Percentiles rank a stretch among this genome's conserved stretches.
Conservation (phyloP, 352 stramenopile genomes). For the Globisporangium cylindrosporum region DNA sequence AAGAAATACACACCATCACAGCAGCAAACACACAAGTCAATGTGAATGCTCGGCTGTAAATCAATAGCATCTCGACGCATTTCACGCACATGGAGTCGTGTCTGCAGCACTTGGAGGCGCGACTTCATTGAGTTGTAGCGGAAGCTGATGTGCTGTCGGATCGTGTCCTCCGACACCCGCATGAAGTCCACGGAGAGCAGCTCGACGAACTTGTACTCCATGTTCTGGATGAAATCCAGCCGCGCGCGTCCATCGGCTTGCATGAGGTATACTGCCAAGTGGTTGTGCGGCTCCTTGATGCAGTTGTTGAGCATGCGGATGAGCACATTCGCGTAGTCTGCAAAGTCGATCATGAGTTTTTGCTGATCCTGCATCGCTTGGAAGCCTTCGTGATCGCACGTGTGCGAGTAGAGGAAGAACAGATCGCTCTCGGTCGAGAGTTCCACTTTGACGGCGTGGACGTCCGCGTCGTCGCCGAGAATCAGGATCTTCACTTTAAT, state of each 20-base stretch:
- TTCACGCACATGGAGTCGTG: constrained; percentile 71
- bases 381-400: constrained; percentile 85
- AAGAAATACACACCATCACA: neutral
- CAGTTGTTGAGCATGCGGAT: constrained; percentile 95
- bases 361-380: constrained; percentile 92
- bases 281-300: constrained; percentile 93
- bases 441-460: constrained; percentile 87
- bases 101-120: constrained; percentile 89
- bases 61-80: neutral
- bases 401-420: constrained; percentile 93
- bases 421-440: constrained; percentile 91
- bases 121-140: constrained; percentile 94
- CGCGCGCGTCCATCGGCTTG: constrained; percentile 87
- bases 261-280: constrained; percentile 93
- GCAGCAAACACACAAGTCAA: neutral
- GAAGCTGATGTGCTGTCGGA: constrained; percentile 92
- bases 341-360: constrained; percentile 95
- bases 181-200: constrained; percentile 90
- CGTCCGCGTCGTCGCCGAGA: constrained; percentile 78
- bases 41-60: neutral
- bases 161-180: constrained; percentile 85
- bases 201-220: constrained; percentile 97
- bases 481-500: constrained; percentile 95
- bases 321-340: constrained; percentile 92
- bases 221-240: constrained; percentile 95